Conservation (phyloP, 768 basidiomycete species). For the Grammothele lineata region DNA sequence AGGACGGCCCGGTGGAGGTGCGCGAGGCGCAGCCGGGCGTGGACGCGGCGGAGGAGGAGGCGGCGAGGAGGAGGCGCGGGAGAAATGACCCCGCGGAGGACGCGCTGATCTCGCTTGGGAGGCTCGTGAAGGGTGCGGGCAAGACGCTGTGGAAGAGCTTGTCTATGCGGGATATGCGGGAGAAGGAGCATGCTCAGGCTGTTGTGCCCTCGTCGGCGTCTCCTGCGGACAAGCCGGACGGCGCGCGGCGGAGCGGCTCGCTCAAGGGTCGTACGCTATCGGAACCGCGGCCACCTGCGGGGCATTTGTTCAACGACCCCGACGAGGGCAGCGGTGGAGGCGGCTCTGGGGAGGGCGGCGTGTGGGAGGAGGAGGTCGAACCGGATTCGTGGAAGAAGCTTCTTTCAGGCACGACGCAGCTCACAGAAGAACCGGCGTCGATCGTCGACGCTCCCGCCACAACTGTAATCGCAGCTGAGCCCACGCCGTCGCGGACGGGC, state of each 20-base stretch:
- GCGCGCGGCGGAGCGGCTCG: neutral
- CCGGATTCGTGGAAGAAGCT: slow-evolving; percentile 11
- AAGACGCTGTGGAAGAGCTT: slow-evolving; percentile 22
- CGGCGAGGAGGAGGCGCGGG: slow-evolving; percentile 5
- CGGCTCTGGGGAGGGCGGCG: slow-evolving; percentile 9
- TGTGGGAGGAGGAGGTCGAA: slow-evolving; percentile 15
- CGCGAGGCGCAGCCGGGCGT: slow-evolving; percentile 10
- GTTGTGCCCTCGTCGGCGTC: neutral
- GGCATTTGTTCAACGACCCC: slow-evolving; percentile 7
- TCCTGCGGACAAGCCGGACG: neutral
- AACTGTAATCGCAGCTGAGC: no score
- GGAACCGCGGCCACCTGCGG: slow-evolving; percentile 8
- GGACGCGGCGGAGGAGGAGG: slow-evolving; percentile 9
- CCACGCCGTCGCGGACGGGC: no score
- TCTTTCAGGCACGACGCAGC: neutral
- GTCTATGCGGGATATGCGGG: slow-evolving; percentile 16
- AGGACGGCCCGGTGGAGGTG: slow-evolving; percentile 4
- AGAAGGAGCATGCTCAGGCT: slow-evolving; percentile 1
- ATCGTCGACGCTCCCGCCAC: no score
- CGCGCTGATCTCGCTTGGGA: slow-evolving; percentile 21
- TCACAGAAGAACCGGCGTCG: neutral
- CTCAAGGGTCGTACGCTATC: neutral
- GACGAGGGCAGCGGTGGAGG: neutral
- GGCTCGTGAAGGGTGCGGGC: slow-evolving; percentile 23
- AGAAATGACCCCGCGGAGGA: slow-evolving; percentile 23